Base-by-base conservation (phyloP, 2,329 filamentous ascomycete species). In the Sclerotinia spermophila region DNA sequence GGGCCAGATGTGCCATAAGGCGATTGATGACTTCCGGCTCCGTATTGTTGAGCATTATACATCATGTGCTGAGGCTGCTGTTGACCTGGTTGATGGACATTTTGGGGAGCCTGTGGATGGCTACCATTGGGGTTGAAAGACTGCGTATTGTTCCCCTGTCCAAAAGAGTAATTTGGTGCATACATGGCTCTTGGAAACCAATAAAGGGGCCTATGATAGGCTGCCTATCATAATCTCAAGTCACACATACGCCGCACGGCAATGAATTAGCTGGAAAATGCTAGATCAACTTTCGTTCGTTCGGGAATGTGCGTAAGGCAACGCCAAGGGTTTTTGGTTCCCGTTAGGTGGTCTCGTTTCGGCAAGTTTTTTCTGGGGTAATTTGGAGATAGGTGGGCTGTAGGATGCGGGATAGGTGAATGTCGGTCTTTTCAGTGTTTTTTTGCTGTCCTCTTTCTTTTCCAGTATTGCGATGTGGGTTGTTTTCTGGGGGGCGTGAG, bases 1-100 rank as follows among this genome's bases (percentile, higher is more conserved):
- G 76, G 74, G 55, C 71, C 73, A 65, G 74, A 72, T 56, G 72
- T 69, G 62, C 69, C 75, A 68, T 77, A 78, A 30, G 74, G 73
- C 44, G 77, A 76, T 51, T 76, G 76, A 64, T 78, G 75, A 58
- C 71, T 42, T 67, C 71, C 71, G 40, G 68, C 71, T n/a, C 71
- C 72, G 59, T 70, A 77, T 65, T 79, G 76, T 70, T 78, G 76
- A 68, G 76, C 82, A 78, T 86, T 86, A 80, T 86, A 89, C 85
- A 88, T 88, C 82, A 87, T 85, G 79, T 84, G 84, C 76, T 78
- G 77, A 74, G 77, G 78, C 62, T 76, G 76, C 38, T 73, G 75
- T 75, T 78, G 77, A 74, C 77, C 77, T 55, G 75, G 76, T 55
- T 73, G 75, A 42, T 73, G 74, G n/a, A 67, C 42, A 55, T 40